Conservation (phyloP, 106 monocot species). For the Acorus gramineus region DNA sequence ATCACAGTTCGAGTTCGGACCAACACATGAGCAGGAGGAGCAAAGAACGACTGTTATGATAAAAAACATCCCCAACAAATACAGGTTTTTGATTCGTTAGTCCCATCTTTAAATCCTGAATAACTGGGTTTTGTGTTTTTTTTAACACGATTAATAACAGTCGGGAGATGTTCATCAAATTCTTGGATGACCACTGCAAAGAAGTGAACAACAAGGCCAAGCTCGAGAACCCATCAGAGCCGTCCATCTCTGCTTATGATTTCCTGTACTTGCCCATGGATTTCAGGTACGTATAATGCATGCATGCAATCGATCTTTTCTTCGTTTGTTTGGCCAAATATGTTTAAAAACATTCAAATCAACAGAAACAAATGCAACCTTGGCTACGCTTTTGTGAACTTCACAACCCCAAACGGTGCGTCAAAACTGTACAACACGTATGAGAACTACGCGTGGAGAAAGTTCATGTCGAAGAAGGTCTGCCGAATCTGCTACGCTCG, state of each 20-base stretch:
- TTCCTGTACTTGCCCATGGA: constrained; percentile 48
- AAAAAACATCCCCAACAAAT: constrained; percentile 41
- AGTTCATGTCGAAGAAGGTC: constrained; percentile 28
- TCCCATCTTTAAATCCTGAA: not conserved
- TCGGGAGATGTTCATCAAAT: constrained; percentile 20
- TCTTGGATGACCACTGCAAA: constrained; percentile 36
- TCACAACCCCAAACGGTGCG: constrained; percentile 22
- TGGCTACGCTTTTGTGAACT: constrained; percentile 50
- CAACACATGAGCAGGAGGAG: not conserved
- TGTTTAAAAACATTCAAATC: not conserved
- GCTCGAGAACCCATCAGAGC: not conserved
- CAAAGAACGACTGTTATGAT: constrained; percentile 36
- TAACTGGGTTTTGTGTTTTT: not conserved
- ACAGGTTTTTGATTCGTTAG: constrained; percentile 9
- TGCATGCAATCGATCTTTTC: not conserved
- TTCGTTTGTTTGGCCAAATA: not conserved
- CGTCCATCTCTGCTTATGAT: constrained; percentile 24
- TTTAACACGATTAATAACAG: constrained; percentile 1
- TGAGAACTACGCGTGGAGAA: constrained; percentile 13
- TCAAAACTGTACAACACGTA: constrained; percentile 13
- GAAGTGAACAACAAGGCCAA: constrained; percentile 20
- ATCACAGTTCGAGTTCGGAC: constrained; percentile 12
- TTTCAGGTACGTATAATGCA: constrained; percentile 14
- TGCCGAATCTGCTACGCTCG: constrained; percentile 30
- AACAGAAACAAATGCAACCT: constrained; percentile 22